These are phyloP conservation scores for Adansonia gregorii DNA, from an alignment of 441 rosid genomes.

Conservation along the genomic window DNA sequence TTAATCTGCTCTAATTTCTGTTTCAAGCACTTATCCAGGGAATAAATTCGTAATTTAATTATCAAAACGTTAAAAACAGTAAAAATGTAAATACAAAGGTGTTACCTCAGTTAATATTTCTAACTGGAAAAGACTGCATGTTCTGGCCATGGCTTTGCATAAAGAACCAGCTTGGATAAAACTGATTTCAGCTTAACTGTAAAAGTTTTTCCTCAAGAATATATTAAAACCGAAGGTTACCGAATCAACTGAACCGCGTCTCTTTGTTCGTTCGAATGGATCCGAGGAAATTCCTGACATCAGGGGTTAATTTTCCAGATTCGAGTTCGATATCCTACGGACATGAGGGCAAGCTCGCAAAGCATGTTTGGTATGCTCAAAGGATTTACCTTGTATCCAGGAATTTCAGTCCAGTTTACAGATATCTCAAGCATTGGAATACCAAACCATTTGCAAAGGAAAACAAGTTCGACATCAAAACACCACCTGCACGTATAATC, in stretches of 20 bases:
- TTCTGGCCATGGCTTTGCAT: not conserved
- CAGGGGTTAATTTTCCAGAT: constrained; percentile 68
- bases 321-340: constrained; percentile 79
- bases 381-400: constrained; percentile 90
- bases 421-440: constrained; percentile 85
- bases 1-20: not conserved
- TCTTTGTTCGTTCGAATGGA: not conserved
- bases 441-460: constrained; percentile 77
- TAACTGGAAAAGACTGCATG: constrained; percentile 8
- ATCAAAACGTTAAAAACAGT: not conserved
- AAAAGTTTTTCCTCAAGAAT: not conserved
- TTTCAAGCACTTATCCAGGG: not conserved
- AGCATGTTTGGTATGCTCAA: constrained; percentile 93
- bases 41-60: constrained; percentile 12
- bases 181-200: not conserved
- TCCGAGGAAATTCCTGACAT: constrained; percentile 21
- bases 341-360: constrained; percentile 93
- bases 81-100: no score
- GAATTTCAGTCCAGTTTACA: constrained; percentile 94
- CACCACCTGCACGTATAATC: constrained; percentile 73
- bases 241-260: not conserved
- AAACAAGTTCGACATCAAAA: constrained; percentile 92
- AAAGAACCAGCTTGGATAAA: not conserved
- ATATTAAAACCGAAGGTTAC: constrained; percentile 2
- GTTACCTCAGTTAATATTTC: not conserved